Evolutionary conservation across 1,139 yeast genomes (phyloP), one percentile per base, ranked within the genome.

Genomic region (Tardiomyces blankii): DNA sequence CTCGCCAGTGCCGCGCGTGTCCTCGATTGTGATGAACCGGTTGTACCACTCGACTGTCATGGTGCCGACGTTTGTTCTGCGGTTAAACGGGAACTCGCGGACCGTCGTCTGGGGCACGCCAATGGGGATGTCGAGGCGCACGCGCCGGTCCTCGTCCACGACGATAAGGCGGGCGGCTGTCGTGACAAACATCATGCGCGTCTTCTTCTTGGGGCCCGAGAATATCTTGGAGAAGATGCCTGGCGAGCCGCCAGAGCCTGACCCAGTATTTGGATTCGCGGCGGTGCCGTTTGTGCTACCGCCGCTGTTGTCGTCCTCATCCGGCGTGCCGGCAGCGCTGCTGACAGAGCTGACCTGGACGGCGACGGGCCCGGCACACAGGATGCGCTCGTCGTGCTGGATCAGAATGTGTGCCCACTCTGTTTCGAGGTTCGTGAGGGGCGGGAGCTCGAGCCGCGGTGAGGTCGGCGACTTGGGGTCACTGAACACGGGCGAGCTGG

Each of bases 321-420:
- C 50, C 33, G 51, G 53, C 41, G 8, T 50, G 43, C 25, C 54
- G 7, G 25, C 25, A 7, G 25, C 25, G 25, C 51, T 21, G 25
- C 25, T 21, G 25, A 21, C 25, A 7, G 25, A 21, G 25, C 25
- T 21, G 19, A 47, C 49, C 16, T 40, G 44, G 39, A 71, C 65
- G 14, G 60, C 57, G 4, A 77, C 64, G 21, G 68, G 67, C 0
- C 93, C 96, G 18, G 77, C 73, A 51, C 77, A 77, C 44, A 87
- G 54, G 1, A 88, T 73, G 46, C 94, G 71, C 62, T 89, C 97
- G 44, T 82, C 81, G 1, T 75, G 68, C 54, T 77, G 78, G 13
- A 66, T 67, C 49, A 88, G 67, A 53, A 73, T 75, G 41, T 69
- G 65, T 12, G 76, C 71, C 87, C 91, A 87, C 28, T 84, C 82